These are phyloP conservation scores for Diaporthe batatas DNA, from an alignment of 2,329 filamentous ascomycete genomes.

Conservation along the genomic window DNA sequence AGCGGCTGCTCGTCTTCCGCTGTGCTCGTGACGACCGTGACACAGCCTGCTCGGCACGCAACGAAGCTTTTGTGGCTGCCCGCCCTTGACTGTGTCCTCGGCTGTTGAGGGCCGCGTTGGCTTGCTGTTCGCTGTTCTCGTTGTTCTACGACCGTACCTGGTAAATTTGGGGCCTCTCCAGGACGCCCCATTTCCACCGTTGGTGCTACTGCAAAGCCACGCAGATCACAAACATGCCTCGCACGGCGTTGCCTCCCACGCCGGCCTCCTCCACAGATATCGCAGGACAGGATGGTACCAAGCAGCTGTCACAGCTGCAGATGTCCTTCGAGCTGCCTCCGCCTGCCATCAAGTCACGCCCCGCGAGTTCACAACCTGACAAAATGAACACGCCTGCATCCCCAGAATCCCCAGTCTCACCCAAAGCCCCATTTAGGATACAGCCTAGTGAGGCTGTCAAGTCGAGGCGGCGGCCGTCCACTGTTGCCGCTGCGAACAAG, in stretches of 20 bases:
- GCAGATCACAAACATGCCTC: constrained; percentile 68
- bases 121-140: background rate
- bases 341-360: constrained; percentile 73
- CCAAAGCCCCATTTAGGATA: constrained; percentile 57
- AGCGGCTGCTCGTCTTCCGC: background rate
- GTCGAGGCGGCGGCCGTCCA: constrained; percentile 65
- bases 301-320: constrained; percentile 72
- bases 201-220: background rate
- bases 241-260: constrained; percentile 76
- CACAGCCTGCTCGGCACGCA: constrained; percentile 21
- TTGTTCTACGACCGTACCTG: too few relatives aligned
- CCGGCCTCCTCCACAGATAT: constrained; percentile 86
- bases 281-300: constrained; percentile 76
- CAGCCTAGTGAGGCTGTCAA: constrained; percentile 67
- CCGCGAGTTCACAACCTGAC: constrained; percentile 44
- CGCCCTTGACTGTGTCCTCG: constrained; percentile 15
- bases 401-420: constrained; percentile 43
- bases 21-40: constrained; percentile 31
- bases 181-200: background rate
- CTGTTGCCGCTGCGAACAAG: constrained; percentile 61
- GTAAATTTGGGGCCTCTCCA: background rate
- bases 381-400: constrained; percentile 37
- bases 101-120: background rate
- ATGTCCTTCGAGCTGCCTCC: constrained; percentile 82
- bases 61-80: constrained; percentile 24